Conservation (phyloP, 2,329 filamentous ascomycete genomes). For the Fusarium liriodendri region DNA sequence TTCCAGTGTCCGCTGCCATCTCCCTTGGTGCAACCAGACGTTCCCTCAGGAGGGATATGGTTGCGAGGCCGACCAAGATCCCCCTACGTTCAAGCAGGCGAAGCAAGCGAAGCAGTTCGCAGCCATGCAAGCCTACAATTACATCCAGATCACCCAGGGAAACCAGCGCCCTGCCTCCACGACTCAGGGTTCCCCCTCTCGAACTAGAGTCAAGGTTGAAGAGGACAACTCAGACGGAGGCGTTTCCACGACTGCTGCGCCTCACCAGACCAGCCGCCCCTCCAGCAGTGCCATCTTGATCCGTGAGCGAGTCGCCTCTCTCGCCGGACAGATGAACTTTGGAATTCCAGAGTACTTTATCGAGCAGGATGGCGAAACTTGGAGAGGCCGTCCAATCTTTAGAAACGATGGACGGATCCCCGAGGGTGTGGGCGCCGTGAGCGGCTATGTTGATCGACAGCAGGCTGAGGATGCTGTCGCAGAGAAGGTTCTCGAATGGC, state of each 20-base stretch:
- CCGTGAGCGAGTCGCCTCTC: constrained; percentile 44
- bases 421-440: constrained; percentile 47
- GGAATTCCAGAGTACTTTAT: constrained; percentile 50
- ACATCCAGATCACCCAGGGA: constrained; percentile 4
- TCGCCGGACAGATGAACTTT: constrained; percentile 50
- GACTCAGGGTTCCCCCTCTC: constrained; percentile 3
- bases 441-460: constrained; percentile 48
- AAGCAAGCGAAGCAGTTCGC: constrained; percentile 67
- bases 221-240: constrained; percentile 22
- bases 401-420: constrained; percentile 46
- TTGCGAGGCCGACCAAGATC: constrained; percentile 36
- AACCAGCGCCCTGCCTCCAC: constrained; percentile 15
- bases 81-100: constrained; percentile 57
- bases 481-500: constrained; percentile 50
- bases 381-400: constrained; percentile 51
- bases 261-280: not conserved
- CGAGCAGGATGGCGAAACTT: constrained; percentile 46
- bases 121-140: constrained; percentile 55
- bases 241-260: not conserved
- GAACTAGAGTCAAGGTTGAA: constrained; percentile 28
- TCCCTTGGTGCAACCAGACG: constrained; percentile 30
- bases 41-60: constrained; percentile 52
- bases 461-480: constrained; percentile 54
- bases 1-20: constrained; percentile 43
- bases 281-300: constrained; percentile 3